These are phyloP conservation scores for Cryptococcus maquisensis DNA, from an alignment of 1,284 basidiomycete genomes.

Conservation along the genomic window DNA sequence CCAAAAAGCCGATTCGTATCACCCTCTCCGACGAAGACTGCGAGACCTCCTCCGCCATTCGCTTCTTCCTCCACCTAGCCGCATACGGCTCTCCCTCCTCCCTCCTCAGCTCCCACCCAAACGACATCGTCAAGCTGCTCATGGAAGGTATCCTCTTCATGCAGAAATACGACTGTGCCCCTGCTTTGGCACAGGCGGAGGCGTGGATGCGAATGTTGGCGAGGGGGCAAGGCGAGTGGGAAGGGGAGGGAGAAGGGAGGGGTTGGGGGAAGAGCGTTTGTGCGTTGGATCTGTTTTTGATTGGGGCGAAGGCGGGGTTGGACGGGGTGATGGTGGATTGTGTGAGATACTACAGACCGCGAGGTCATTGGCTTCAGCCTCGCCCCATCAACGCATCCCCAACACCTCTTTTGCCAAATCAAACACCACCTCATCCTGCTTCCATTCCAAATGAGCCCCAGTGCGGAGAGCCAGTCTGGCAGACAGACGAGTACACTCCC, in stretches of 20 bases:
- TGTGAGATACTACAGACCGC: neutral
- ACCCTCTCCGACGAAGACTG: slow-evolving; percentile 3
- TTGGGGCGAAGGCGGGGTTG: neutral
- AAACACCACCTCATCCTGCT: neutral
- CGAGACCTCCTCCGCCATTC: slow-evolving; percentile 14
- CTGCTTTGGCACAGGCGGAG: neutral
- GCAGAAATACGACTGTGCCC: slow-evolving; percentile 1
- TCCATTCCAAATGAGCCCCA: too few species aligned
- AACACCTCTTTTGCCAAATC: too few species aligned
- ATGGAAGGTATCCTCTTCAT: neutral
- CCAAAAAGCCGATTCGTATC: slow-evolving; percentile 1
- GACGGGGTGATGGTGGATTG: neutral
- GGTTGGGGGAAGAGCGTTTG: neutral
- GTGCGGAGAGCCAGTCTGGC: neutral
- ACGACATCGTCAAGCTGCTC: slow-evolving; percentile 4
- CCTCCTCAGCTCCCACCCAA: slow-evolving; percentile 42
- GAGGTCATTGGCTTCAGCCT: neutral
- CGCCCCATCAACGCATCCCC: too few species aligned
- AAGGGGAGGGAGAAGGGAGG: too few species aligned
- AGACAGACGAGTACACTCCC: neutral
- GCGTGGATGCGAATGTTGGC: too few species aligned
- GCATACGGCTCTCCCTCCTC: slow-evolving; percentile 32
- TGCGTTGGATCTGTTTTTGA: neutral
- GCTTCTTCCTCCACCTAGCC: slow-evolving; percentile 27
- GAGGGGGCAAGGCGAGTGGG: too few species aligned